Evolutionary conservation across 2,329 filamentous ascomycete species (phyloP), one percentile per base, ranked within the genome.

Genomic region (Verticillium nonalfalfae): DNA sequence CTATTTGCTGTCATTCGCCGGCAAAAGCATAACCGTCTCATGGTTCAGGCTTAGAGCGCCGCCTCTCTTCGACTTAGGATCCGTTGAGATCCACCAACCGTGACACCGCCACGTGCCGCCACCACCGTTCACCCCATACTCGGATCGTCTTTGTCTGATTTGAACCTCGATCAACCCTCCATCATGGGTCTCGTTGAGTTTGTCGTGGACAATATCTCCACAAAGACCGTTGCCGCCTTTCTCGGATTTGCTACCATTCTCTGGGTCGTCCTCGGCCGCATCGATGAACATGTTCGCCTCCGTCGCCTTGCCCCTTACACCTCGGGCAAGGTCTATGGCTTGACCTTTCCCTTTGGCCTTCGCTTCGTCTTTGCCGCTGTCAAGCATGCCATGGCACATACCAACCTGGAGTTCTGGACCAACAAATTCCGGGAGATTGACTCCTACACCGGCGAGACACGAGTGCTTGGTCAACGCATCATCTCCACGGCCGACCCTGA

Each of bases 401-500:
- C 78, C 56, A 87, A 87, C 63, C 76, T 88, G 35, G 80, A 87
- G 56, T 78, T 84, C 63, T 96, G 90, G 88, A 66, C 76, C 7
- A 62, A 73, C 1, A 73, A 80, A 59, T 83, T 93, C 68, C 68
- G 68, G 18, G 57, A 65, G 9, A 73, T 74, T 15, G 69, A 75
- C 4, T 71, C 75, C 36, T 86, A 80, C 67, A 93, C 90, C 0
- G 75, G 81, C 45, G 90, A 94, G 74, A 72, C 77, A 11, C 79
- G 79, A 1, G 68, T 86, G 7, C 68, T 85, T 1, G 81, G 82
- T 57, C 72, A 76, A 57, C 85, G 90, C n/a, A 73, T 89, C 26
- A 73, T 96, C 62, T 82, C 95, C 69, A 97, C 93, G 0, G 84
- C 85, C 5, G 92, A 97, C 67, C 90, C 90, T 0, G 91, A 96